Percentiles rank a stretch among this genome's conserved stretches.
phyloP scores from a whole-genome alignment of 768 basidiomycete genomes.

The Xerocomellus amylosporus region DNA sequence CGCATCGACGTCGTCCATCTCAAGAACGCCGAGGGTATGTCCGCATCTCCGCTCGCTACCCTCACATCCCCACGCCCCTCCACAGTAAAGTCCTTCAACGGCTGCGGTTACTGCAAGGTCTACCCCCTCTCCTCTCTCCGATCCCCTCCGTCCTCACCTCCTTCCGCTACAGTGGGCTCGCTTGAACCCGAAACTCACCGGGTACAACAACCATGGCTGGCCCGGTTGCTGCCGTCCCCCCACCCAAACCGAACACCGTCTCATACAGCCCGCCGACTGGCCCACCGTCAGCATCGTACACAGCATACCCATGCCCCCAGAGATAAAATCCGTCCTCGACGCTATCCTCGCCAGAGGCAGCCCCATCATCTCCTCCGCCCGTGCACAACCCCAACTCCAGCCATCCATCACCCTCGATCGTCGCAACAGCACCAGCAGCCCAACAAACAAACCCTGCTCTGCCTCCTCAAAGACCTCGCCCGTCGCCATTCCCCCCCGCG shows the following conservation, averaged over 20 bases:
- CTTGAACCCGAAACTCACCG: slow-evolving; percentile 52
- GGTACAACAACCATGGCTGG: slow-evolving; percentile 75
- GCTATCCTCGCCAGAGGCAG: slow-evolving; percentile 43
- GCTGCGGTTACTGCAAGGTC: slow-evolving; percentile 91
- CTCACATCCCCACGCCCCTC: slow-evolving; percentile 14
- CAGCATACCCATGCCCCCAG: slow-evolving; percentile 66
- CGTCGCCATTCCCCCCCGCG: slow-evolving; percentile 40
- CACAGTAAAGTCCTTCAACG: slow-evolving; percentile 76
- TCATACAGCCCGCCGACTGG: slow-evolving; percentile 76
- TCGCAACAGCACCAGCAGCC: slow-evolving; percentile 42
- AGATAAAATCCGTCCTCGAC: slow-evolving; percentile 68
- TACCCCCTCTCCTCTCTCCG: slow-evolving; percentile 13
- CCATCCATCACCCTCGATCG: slow-evolving; percentile 38
- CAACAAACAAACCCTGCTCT: slow-evolving; percentile 17
- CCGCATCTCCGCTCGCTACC: slow-evolving; percentile 3
- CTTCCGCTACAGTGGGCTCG: slow-evolving; percentile 62
- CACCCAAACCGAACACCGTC: slow-evolving; percentile 50
- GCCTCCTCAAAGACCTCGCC: slow-evolving; percentile 39
- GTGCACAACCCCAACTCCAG: slow-evolving; percentile 34
- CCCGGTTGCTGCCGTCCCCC: slow-evolving; percentile 89
- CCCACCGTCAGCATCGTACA: slow-evolving; percentile 74
- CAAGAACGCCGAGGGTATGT: slow-evolving; percentile 83
- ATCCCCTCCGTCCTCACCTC: slow-evolving; percentile 26
- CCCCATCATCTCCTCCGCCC: slow-evolving; percentile 27
- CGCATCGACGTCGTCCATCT: slow-evolving; percentile 74